Evolutionary conservation across 2,329 filamentous ascomycete genomes (phyloP).

Genomic region (Colletotrichum theobromicola): DNA sequence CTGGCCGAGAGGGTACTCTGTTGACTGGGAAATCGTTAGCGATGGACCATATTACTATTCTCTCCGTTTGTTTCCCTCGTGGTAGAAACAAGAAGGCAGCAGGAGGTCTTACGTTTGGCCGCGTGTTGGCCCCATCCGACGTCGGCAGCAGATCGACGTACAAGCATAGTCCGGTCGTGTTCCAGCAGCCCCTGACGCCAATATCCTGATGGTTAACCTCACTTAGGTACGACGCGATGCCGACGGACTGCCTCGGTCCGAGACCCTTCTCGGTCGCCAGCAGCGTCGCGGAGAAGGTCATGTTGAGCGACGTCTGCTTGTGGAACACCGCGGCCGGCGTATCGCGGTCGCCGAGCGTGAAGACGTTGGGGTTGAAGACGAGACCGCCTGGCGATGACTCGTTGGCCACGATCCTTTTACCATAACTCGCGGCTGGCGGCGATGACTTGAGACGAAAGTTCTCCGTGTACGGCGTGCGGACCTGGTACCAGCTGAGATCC

Average conservation of each 20-base stretch:
- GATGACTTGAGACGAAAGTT: not conserved
- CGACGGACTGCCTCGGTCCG: constrained; percentile 26
- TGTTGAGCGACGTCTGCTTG: constrained; percentile 34
- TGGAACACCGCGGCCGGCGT: constrained; percentile 30
- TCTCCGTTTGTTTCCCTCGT: no score
- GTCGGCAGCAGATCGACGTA: constrained; percentile 4
- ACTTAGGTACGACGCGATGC: constrained; percentile 30
- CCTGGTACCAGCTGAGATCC: constrained; percentile 8
- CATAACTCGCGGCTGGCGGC: not conserved
- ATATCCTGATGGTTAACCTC: constrained; percentile 31
- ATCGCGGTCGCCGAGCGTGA: constrained; percentile 31
- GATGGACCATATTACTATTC: not conserved
- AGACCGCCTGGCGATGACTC: constrained; percentile 23
- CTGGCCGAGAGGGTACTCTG: constrained; percentile 8
- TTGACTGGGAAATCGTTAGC: not conserved
- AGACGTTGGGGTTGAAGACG: constrained; percentile 34
- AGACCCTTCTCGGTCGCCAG: constrained; percentile 18
- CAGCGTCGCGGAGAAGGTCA: constrained; percentile 31
- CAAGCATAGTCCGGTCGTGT: constrained; percentile 25
- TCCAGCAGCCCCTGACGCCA: constrained; percentile 28
- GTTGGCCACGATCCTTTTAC: not conserved
- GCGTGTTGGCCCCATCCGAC: not conserved
- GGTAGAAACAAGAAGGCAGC: not conserved
- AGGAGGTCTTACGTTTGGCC: not conserved
- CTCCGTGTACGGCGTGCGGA: constrained; percentile 11